Evolutionary conservation across 2,329 filamentous ascomycete genomes (phyloP).

Genomic region (Trichoderma harzianum): DNA sequence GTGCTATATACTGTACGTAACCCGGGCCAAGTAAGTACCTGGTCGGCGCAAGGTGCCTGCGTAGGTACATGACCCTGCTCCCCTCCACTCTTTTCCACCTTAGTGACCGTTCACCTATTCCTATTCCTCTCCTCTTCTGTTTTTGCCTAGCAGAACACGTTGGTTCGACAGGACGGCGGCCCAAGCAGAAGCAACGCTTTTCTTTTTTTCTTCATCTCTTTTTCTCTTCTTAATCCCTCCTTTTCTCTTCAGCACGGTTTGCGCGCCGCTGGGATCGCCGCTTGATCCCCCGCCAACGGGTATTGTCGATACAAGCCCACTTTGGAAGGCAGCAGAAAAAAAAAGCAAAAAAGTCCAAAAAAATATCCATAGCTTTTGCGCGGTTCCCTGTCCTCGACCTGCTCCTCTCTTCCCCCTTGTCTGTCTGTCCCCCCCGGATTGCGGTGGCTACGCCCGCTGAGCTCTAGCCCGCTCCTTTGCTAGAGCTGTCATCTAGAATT

Average conservation of each 20-base stretch:
- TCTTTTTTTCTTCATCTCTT: not conserved
- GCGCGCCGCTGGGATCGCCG: not conserved
- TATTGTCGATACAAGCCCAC: not conserved
- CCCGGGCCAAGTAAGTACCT: not conserved
- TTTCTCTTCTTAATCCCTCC: not conserved
- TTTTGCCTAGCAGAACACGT: not conserved
- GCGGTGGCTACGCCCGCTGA: constrained; percentile 11
- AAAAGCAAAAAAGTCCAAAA: not conserved
- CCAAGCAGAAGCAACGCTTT: not conserved
- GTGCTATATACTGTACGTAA: not conserved
- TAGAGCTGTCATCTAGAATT: not conserved
- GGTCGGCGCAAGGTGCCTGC: not conserved
- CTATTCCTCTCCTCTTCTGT: not conserved
- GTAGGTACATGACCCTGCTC: not conserved
- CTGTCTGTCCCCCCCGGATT: not conserved
- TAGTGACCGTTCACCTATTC: not conserved
- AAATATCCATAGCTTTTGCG: not conserved
- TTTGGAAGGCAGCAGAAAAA: not conserved
- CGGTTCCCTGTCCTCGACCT: not conserved
- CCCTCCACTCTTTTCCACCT: not conserved
- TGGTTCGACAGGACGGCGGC: not conserved
- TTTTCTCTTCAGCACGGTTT: not conserved
- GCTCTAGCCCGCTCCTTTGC: not conserved
- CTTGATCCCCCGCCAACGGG: not conserved
- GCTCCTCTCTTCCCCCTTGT: not conserved